A percentile compares a stretch with the other conserved stretches of the same genome.
Evolutionary conservation across 2,329 filamentous ascomycete species (phyloP).

Genomic region (Alternaria sp.): DNA sequence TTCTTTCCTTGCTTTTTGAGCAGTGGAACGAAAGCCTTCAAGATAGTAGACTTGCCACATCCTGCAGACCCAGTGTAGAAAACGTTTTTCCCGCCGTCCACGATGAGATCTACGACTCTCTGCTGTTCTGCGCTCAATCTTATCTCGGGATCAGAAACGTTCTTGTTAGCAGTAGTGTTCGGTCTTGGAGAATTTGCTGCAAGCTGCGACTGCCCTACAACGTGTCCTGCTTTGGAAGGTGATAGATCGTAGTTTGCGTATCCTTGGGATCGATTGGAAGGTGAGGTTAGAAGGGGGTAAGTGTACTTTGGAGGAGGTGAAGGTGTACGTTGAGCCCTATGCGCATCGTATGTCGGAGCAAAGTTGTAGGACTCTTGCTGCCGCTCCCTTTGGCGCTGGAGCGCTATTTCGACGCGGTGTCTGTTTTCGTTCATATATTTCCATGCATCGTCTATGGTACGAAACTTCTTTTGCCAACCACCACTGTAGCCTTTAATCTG

Average conservation of each 20-base stretch:
- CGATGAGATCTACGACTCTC: slow-evolving; percentile 61
- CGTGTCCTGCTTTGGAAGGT: background rate
- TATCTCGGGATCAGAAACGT: slow-evolving; percentile 21
- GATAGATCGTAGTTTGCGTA: background rate
- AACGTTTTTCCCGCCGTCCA: slow-evolving; percentile 61
- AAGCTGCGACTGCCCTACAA: background rate
- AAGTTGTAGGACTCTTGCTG: background rate
- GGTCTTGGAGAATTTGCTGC: background rate
- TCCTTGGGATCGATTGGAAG: background rate
- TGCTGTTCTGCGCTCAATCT: slow-evolving; percentile 60
- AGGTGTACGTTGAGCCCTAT: background rate
- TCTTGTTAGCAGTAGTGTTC: background rate
- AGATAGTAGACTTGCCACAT: slow-evolving; percentile 66
- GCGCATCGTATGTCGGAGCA: background rate
- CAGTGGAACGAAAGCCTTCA: slow-evolving; percentile 59
- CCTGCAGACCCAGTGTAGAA: slow-evolving; percentile 73
- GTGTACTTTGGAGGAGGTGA: background rate
- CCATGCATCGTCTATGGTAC: slow-evolving; percentile 71
- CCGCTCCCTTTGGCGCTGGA: background rate
- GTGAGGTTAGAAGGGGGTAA: background rate
- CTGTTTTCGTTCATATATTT: slow-evolving; percentile 68
- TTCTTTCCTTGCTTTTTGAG: slow-evolving; percentile 47
- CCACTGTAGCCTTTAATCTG: slow-evolving; percentile 78
- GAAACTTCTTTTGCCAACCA: slow-evolving; percentile 54
- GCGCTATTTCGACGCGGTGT: slow-evolving; percentile 23